Base-by-base conservation (phyloP, 208 protist species). In the Leishmania tarentolae region DNA sequence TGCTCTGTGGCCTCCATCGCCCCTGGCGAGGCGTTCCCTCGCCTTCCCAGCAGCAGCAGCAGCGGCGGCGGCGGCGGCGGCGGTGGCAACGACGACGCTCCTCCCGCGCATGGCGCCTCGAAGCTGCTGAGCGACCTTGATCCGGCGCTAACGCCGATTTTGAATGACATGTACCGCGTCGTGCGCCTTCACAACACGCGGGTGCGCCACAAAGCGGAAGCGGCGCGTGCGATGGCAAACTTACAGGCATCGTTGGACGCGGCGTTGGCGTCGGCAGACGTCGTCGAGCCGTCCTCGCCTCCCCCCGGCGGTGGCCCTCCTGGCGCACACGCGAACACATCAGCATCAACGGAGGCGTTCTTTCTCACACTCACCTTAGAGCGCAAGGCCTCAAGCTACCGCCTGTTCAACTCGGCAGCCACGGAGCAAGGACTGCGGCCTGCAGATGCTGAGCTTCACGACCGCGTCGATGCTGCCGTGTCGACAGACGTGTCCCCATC, bases 91-190 rank as follows among this genome's bases (percentile, higher is more conserved):
- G 2, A 21, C n/a, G 5, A 21, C 50, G 31, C 21, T 42, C 50
- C 31, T 37, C 66, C 75, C 47, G 1, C 6, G 13, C 71, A 40
- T 1, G 59, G 77, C 15, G 63, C 70, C 46, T 28, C 68, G 42
- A 74, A 81, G 8, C 61, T 87, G 37, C 69, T 86, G 31, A 53
- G 17, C 15, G 81, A 89, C 47, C 66, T 83, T 11, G 40, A 82
- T 11, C 80, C 78, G 6, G 7, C 13, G 8, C 65, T 92, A 21
- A 75, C 71, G 74, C 56, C 77, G 19, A 44, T 86, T 31, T 50
- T 92, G 19, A 88, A 90, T 56, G 61, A 79, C 47, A 69, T 82
- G 71, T 92, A 92, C 77, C 80, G 63, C 19, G 81, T 92, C 3
- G 80, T 84, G 40, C 78, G 84, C 28, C 71, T 92, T 6, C 78